Conservation (phyloP, 1,284 basidiomycete species). For the Malassezia caprae region DNA sequence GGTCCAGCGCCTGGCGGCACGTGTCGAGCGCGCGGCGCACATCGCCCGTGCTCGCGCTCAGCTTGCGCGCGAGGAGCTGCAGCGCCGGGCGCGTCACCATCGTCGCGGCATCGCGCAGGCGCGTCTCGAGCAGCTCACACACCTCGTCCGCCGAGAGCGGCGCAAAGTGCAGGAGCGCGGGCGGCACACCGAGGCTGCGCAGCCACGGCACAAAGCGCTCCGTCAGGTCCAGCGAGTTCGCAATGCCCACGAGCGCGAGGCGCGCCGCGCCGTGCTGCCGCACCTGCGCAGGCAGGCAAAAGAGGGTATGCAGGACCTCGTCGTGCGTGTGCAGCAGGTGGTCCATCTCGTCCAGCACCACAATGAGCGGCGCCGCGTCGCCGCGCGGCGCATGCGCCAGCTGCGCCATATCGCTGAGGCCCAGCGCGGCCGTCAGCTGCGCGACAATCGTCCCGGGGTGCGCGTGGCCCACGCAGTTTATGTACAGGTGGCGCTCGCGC, state of each 20-base stretch:
- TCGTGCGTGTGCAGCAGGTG: slow-evolving; percentile 45
- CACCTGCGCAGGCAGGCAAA: slow-evolving; percentile 23
- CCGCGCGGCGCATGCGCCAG: slow-evolving; percentile 14
- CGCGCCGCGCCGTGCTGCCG: not conserved
- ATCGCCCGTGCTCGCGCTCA: slow-evolving; percentile 49
- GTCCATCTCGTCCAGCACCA: slow-evolving; percentile 52
- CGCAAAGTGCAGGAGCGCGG: slow-evolving; percentile 48
- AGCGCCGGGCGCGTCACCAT: slow-evolving; percentile 48
- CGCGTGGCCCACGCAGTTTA: slow-evolving; percentile 49
- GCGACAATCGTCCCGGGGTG: slow-evolving; percentile 38
- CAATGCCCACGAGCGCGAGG: slow-evolving; percentile 28
- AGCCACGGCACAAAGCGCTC: slow-evolving; percentile 42
- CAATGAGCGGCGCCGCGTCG: slow-evolving; percentile 29
- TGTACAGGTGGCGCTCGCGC: slow-evolving; percentile 25
- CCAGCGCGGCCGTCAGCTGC: slow-evolving; percentile 29
- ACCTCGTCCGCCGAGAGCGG: slow-evolving; percentile 49
- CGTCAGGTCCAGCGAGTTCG: slow-evolving; percentile 44
- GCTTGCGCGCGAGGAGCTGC: slow-evolving; percentile 49
- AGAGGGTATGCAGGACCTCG: slow-evolving; percentile 48
- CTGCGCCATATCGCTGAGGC: slow-evolving; percentile 17
- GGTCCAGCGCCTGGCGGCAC: slow-evolving; percentile 46
- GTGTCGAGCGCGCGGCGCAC: slow-evolving; percentile 49
- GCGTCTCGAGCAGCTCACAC: slow-evolving; percentile 43
- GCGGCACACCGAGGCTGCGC: slow-evolving; percentile 36
- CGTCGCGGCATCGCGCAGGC: slow-evolving; percentile 36